Evolutionary conservation across 768 basidiomycete species (phyloP).

Genomic region (Leccinum longicurvipes): DNA sequence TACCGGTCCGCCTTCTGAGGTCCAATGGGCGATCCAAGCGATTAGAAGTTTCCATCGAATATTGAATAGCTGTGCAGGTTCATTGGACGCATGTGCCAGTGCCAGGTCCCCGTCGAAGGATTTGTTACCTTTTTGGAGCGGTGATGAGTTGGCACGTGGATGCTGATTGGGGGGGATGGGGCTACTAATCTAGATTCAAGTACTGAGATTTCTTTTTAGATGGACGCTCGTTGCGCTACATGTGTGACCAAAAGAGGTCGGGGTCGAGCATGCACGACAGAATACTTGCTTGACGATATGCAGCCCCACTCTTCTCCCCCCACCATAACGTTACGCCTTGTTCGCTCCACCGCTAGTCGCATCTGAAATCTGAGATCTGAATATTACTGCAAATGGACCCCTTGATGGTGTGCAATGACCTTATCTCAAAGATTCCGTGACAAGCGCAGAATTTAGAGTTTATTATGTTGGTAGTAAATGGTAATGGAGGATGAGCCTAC

Average conservation of each 20-base stretch:
- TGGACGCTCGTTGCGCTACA: too few relatives aligned
- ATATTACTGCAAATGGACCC: not conserved
- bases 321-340: not conserved
- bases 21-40: not conserved
- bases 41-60: not conserved
- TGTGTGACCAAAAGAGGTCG: too few relatives aligned
- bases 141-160: not conserved
- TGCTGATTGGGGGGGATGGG: not conserved
- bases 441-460: too few relatives aligned
- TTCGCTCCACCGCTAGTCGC: not conserved
- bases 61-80: not conserved
- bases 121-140: not conserved
- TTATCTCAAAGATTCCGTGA: too few relatives aligned
- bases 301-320: not conserved
- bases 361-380: too few relatives aligned
- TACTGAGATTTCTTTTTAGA: not conserved
- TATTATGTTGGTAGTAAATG: too few relatives aligned
- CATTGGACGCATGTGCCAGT: not conserved
- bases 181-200: not conserved
- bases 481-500: too few relatives aligned
- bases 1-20: not conserved
- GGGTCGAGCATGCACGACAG: not conserved
- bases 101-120: not conserved
- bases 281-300: not conserved
- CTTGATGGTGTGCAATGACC: too few relatives aligned